Conservation (phyloP, 495 filamentous ascomycete genomes). For the Chaetomium fimeti region DNA sequence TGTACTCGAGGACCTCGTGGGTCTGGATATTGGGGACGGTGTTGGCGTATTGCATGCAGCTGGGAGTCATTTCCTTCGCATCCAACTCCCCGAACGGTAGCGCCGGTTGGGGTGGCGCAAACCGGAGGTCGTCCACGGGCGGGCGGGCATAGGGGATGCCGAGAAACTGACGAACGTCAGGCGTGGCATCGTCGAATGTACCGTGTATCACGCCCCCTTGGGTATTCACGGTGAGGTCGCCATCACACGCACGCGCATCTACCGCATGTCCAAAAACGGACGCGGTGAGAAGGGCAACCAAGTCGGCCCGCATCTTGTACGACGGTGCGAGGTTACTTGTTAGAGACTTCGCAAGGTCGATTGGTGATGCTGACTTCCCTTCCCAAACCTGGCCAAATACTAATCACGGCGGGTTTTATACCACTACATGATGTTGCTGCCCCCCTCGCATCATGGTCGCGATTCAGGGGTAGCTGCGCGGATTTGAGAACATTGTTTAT, state of each 20-base stretch:
- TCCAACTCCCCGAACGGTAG: slow-evolving; percentile 18
- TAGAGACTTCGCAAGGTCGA: neutral
- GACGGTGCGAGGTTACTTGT: neutral
- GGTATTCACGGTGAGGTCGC: slow-evolving; percentile 20
- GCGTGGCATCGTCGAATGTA: slow-evolving; percentile 10
- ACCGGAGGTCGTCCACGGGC: slow-evolving; percentile 50
- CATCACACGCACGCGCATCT: neutral
- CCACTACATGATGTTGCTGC: neutral
- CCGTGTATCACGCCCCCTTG: slow-evolving; percentile 22
- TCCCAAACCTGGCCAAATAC: neutral
- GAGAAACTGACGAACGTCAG: slow-evolving; percentile 45
- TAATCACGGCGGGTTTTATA: neutral
- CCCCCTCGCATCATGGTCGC: neutral
- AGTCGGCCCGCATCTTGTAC: neutral
- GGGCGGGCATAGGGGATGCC: slow-evolving; percentile 57
- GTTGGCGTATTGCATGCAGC: slow-evolving; percentile 30
- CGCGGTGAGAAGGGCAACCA: neutral
- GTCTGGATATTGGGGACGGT: slow-evolving; percentile 23
- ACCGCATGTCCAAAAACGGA: neutral
- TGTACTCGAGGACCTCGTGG: slow-evolving; percentile 29
- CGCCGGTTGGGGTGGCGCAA: slow-evolving; percentile 34
- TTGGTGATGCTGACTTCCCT: neutral
- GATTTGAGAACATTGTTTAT: neutral
- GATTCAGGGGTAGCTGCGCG: neutral
- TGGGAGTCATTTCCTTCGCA: slow-evolving; percentile 25